Percentiles rank a stretch among this genome's conserved stretches.
Conservation (phyloP, 768 basidiomycete species). For the Dacryopinax spathularia region DNA sequence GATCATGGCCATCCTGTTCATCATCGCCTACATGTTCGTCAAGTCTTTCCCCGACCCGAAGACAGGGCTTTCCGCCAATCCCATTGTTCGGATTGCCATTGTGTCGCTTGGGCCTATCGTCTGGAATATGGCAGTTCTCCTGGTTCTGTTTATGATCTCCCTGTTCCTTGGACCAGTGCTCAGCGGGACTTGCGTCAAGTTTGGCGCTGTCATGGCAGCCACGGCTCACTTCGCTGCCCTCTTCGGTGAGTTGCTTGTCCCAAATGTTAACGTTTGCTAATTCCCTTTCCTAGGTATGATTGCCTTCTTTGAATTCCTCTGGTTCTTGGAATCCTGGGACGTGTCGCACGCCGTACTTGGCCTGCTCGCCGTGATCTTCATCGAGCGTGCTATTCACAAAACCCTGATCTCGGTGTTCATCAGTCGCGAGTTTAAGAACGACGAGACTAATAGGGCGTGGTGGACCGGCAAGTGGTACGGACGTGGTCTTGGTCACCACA, state of each 20-base stretch:
- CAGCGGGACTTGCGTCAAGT: slow-evolving; percentile 67
- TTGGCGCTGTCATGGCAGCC: slow-evolving; percentile 84
- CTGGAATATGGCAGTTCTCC: slow-evolving; percentile 79
- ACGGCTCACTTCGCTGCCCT: slow-evolving; percentile 73
- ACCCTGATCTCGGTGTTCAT: slow-evolving; percentile 85
- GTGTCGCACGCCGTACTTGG: slow-evolving; percentile 86
- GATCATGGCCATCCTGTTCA: slow-evolving; percentile 71
- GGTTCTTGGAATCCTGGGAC: slow-evolving; percentile 90
- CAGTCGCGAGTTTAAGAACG: slow-evolving; percentile 96
- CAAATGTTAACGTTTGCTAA: neutral
- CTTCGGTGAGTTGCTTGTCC: slow-evolving; percentile 36
- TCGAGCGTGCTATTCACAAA: slow-evolving; percentile 89
- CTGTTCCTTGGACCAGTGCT: slow-evolving; percentile 87
- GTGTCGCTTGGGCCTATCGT: slow-evolving; percentile 90
- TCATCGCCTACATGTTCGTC: slow-evolving; percentile 83
- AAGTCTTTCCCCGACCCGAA: slow-evolving; percentile 65
- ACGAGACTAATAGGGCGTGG: slow-evolving; percentile 97
- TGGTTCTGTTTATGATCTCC: slow-evolving; percentile 80
- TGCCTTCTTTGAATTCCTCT: slow-evolving; percentile 95
- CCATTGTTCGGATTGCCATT: slow-evolving; percentile 83
- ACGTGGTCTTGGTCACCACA: slow-evolving; percentile 75
- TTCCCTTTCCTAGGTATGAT: slow-evolving; percentile 34
- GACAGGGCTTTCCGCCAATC: slow-evolving; percentile 57
- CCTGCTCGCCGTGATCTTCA: slow-evolving; percentile 75
- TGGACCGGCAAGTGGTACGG: slow-evolving; percentile 99